A percentile compares a stretch with the other conserved stretches of the same genome.
These are phyloP conservation scores for Xylariaceae sp. DNA, from an alignment of 2,329 filamentous ascomycete species.

Conservation along the genomic window DNA sequence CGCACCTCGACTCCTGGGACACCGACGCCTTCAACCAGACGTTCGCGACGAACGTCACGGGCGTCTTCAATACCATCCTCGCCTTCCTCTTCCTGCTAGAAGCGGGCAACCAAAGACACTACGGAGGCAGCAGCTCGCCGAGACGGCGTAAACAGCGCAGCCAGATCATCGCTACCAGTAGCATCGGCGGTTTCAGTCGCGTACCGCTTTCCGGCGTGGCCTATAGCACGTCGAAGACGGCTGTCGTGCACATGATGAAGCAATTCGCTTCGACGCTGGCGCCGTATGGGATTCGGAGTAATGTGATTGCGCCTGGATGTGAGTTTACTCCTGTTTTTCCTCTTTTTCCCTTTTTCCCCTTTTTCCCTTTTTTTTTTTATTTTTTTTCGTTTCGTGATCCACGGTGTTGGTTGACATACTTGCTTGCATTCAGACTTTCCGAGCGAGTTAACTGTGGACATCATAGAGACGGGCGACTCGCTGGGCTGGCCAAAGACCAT, in stretches of 20 bases:
- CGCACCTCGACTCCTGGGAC: constrained; percentile 16
- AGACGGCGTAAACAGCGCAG: constrained; percentile 41
- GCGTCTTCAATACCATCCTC: constrained; percentile 57
- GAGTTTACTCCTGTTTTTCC: constrained; percentile 10
- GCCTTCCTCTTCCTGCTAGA: constrained; percentile 57
- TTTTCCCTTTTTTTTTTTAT: no score
- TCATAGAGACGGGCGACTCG: constrained; percentile 25
- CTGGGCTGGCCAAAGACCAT: constrained; percentile 23
- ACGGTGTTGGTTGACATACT: no score
- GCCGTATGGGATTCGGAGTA: constrained; percentile 44
- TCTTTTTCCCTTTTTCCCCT: neutral
- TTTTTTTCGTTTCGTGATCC: no score
- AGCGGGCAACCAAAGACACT: constrained; percentile 39
- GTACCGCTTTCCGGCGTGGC: constrained; percentile 56
- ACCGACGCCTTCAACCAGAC: constrained; percentile 52
- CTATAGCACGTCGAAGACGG: constrained; percentile 63
- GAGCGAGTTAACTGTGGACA: constrained; percentile 39
- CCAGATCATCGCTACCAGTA: constrained; percentile 54
- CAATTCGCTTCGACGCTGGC: constrained; percentile 57
- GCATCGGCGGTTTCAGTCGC: constrained; percentile 58
- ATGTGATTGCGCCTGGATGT: constrained; percentile 28
- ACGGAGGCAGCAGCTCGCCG: constrained; percentile 20
- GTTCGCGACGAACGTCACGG: constrained; percentile 54
- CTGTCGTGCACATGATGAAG: constrained; percentile 59
- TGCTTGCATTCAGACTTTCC: constrained; percentile 34